Evolutionary conservation across 1,284 basidiomycete genomes (phyloP), one percentile per base, ranked within the genome.

Genomic region (Ustilago lituana): DNA sequence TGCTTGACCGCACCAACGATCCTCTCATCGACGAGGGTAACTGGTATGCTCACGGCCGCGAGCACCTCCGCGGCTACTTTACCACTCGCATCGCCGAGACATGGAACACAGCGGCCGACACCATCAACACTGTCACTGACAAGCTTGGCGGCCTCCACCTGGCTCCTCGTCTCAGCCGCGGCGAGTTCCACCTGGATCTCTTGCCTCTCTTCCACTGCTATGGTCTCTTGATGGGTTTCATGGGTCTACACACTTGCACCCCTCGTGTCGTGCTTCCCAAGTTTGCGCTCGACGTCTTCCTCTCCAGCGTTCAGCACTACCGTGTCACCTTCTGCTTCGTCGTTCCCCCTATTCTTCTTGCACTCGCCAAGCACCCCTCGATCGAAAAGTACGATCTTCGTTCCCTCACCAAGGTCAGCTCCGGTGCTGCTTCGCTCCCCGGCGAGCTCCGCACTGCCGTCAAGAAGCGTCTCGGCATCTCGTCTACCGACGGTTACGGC

Each of bases 191-290:
- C 47, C 50, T 79, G 15, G 75, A 70, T 20, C 47, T 81, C 20
- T 52, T 81, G 44, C 79, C 79, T 2, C 74, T 77, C 37, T 81
- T 80, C 67, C 79, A 81, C 67, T 80, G 78, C 60, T 81, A 81
- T 51, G 79, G 79, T 10, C 63, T 81, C 19, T 37, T 81, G 22
- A 77, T 76, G 46, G 60, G 65, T 7, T 51, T 81, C 33, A 73
- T 80, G 45, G 71, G 62, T 22, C 40, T 81, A n/a, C 76, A 79
- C 58, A 80, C 79, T 5, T 55, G 56, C 37, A 81, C 79, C 11
- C 79, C 78, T 5, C 56, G 62, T 35, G 57, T 79, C 12, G 60
- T 80, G 4, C 60, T 79, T 17, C 69, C 77, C 3, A 49, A 65
- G 2, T 81, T 80, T 46, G 38, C 67, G 31, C 66, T 78, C 15